These are phyloP conservation scores for Agapanthus africanus DNA, from an alignment of 106 monocot species.

Conservation along the genomic window DNA sequence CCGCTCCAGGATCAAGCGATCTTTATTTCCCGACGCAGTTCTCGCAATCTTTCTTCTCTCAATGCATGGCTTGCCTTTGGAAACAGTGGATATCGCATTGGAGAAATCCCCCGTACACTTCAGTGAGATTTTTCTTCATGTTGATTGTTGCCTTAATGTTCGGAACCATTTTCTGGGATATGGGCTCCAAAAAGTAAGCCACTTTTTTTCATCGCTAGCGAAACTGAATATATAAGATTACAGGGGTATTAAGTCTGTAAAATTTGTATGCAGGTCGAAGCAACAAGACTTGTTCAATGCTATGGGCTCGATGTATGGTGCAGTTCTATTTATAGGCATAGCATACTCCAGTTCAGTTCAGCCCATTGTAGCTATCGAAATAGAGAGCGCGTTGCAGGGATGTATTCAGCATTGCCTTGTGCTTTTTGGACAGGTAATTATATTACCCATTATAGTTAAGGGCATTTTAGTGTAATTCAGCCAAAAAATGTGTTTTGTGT, in stretches of 20 bases:
- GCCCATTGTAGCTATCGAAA: conserved; percentile 54
- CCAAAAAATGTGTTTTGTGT: too few species aligned
- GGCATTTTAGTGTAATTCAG: too few species aligned
- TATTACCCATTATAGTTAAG: too few species aligned
- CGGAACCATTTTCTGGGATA: conserved; percentile 24
- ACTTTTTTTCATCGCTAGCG: too few species aligned
- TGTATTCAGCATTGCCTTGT: conserved; percentile 76
- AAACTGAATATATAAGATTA: too few species aligned
- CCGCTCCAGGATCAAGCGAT: conserved; percentile 14
- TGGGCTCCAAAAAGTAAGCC: conserved; percentile 15
- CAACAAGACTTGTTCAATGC: conserved; percentile 57
- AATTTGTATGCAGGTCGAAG: too few species aligned
- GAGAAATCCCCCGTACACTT: conserved; percentile 28
- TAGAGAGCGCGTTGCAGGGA: conserved; percentile 59
- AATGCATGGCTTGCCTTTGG: conserved; percentile 33
- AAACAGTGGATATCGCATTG: conserved; percentile 28
- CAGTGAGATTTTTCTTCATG: conserved; percentile 22
- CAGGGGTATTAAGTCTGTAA: too few species aligned
- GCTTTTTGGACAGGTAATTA: conserved; percentile 54
- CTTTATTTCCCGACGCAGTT: conserved; percentile 17
- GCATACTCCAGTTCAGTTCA: conserved; percentile 45
- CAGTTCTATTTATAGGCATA: conserved; percentile 59
- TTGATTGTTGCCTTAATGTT: conserved; percentile 19
- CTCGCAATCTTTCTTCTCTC: conserved; percentile 10
- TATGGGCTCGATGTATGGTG: conserved; percentile 54